Evolutionary conservation across 345 rosid species (phyloP).

Genomic region (Hypericum perforatum): DNA sequence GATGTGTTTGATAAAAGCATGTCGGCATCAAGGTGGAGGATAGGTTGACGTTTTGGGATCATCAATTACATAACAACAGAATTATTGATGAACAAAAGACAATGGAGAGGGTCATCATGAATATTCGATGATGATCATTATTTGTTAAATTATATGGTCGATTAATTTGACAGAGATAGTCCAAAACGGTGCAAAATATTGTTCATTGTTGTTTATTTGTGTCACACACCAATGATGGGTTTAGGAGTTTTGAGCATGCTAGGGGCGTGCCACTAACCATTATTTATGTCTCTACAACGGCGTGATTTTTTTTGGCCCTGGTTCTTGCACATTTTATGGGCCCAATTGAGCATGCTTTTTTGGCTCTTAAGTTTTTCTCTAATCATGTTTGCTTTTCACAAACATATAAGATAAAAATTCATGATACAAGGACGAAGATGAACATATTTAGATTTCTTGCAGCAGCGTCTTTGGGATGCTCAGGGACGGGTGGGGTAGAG

Average conservation of each 20-base stretch:
- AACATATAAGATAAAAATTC: too few relatives aligned
- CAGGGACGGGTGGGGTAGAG: too few relatives aligned
- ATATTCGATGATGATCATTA: constrained; percentile 17
- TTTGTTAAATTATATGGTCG: constrained; percentile 5
- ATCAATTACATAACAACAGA: constrained; percentile 21
- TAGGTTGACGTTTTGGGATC: background rate
- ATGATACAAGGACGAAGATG: too few relatives aligned
- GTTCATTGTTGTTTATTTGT: constrained; percentile 35
- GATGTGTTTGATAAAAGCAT: background rate
- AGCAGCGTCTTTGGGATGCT: too few relatives aligned
- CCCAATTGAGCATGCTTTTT: too few relatives aligned
- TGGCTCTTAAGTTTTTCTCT: too few relatives aligned
- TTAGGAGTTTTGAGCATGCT: constrained; percentile 39
- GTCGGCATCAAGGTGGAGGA: background rate
- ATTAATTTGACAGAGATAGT: constrained; percentile 11
- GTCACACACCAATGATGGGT: constrained; percentile 34
- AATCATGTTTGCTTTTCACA: too few relatives aligned
- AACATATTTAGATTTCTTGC: too few relatives aligned
- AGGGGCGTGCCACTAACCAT: constrained; percentile 50
- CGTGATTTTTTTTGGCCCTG: constrained; percentile 15
- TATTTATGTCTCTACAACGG: constrained; percentile 19
- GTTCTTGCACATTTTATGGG: too few relatives aligned
- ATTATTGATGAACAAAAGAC: constrained; percentile 17
- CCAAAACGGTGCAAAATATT: constrained; percentile 12
- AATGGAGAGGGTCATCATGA: constrained; percentile 1